Evolutionary conservation across 441 rosid species (phyloP).

Genomic region (Adansonia grandidieri): DNA sequence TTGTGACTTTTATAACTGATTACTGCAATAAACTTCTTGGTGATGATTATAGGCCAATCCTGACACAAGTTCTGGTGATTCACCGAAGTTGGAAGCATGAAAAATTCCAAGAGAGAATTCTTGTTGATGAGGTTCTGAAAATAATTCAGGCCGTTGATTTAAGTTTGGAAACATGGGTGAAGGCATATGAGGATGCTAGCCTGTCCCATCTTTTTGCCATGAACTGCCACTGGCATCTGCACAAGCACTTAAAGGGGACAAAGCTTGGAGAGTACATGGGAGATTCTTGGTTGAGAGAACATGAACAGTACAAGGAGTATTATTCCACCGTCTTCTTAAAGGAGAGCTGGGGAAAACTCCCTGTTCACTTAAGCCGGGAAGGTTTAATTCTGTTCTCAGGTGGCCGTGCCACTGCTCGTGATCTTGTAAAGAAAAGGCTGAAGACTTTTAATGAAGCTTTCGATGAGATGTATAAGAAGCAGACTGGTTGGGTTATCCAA

Average conservation of each 20-base stretch:
- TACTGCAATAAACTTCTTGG: slow-evolving; percentile 87
- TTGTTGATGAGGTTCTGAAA: slow-evolving; percentile 63
- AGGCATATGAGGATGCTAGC: slow-evolving; percentile 66
- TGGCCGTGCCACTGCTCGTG: slow-evolving; percentile 97
- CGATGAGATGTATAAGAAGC: slow-evolving; percentile 79
- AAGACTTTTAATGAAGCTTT: slow-evolving; percentile 84
- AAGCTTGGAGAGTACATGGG: slow-evolving; percentile 74
- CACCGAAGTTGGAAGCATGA: slow-evolving; percentile 93
- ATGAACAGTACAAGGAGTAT: slow-evolving; percentile 79
- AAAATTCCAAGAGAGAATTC: slow-evolving; percentile 82
- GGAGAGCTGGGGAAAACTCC: slow-evolving; percentile 93
- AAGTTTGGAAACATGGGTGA: slow-evolving; percentile 78
- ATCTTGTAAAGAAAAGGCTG: slow-evolving; percentile 90
- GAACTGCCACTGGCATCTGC: slow-evolving; percentile 89
- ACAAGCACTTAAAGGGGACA: slow-evolving; percentile 82
- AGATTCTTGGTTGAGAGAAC: slow-evolving; percentile 82
- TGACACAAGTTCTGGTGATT: slow-evolving; percentile 78
- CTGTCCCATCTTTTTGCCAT: slow-evolving; percentile 74
- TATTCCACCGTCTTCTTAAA: slow-evolving; percentile 63
- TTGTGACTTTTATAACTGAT: slow-evolving; percentile 80
- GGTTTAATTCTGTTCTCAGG: slow-evolving; percentile 94
- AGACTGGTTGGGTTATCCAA: slow-evolving; percentile 66
- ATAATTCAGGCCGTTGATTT: slow-evolving; percentile 69
- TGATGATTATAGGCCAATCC: slow-evolving; percentile 73
- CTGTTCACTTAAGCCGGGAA: slow-evolving; percentile 83